Evolutionary conservation across 192 early-diverging fungal genomes (phyloP), one percentile per base, ranked within the genome.

Genomic region (Cetraspora pellucida): DNA sequence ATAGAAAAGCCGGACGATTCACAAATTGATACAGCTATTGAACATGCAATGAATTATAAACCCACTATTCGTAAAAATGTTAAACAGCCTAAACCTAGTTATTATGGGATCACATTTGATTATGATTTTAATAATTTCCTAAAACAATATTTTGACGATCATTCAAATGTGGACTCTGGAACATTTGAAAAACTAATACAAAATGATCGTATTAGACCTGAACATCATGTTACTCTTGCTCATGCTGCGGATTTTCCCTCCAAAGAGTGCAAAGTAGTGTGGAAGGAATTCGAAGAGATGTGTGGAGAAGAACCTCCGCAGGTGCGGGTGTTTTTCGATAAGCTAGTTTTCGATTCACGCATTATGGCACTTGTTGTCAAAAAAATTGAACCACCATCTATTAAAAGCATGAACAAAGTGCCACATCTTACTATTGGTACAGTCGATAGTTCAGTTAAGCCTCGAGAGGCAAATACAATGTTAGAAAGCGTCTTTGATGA

Each of bases 11-110:
- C 78, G 49, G 72, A 72, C 5, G 77, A 82, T 13, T 77, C 82
- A 21, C 83, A 85, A n/a, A 83, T 92, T 55, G 73, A 85, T 21
- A 65, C 82, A 25, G 94, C 90, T 0, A 46, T 93, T 37, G 73
- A 78, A 7, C 77, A 54, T 9, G 87, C 90, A 10, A 65, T 79
- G 0, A 82, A 81, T 37, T 86, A 81, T 79, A 72, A 79, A 73
- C 77, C 87, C 28, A 60, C 80, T 27, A 72, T 85, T 70, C 77
- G 69, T 50, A 83, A 87, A 72, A 14, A 59, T 37, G 65, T 86
- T 43, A 31, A 74, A 69, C 60, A 25, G 28, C 77, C 75, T 9
- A 59, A 7, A 23, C 77, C 77, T 19, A 64, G 77, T 49, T 80
- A 81, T 25, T 72, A 83, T 66, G 80, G 78, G 25, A 77, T 81